Evolutionary conservation across 139 green algal genomes (phyloP).

Genomic region (Coelastrella sp.): DNA sequence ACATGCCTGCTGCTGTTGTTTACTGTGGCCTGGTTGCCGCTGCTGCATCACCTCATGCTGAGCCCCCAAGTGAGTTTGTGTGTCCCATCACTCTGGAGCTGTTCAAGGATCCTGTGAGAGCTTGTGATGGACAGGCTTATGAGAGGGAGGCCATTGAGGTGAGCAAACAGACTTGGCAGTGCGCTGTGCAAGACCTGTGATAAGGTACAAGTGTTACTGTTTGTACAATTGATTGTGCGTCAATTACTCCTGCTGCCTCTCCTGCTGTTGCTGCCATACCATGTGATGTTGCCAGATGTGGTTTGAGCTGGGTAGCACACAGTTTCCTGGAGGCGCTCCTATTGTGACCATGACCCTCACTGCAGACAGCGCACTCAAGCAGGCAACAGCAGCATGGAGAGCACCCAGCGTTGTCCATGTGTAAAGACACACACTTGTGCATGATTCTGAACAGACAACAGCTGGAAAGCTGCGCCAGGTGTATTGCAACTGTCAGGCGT

Average conservation of each 20-base stretch:
- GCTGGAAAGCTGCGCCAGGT: too few species aligned
- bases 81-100: constrained; percentile 37
- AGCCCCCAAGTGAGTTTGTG: background rate
- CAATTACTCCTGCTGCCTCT: too few species aligned
- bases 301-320: constrained; percentile 18
- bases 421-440: too few species aligned
- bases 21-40: background rate
- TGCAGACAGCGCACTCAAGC: background rate
- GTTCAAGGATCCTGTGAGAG: constrained; percentile 30
- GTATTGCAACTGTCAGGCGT: too few species aligned
- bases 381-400: constrained; percentile 5
- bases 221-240: too few species aligned
- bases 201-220: too few species aligned
- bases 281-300: constrained; percentile 5
- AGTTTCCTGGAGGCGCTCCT: background rate
- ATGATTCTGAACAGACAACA: too few species aligned
- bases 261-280: too few species aligned
- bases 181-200: too few species aligned
- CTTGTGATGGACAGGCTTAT: constrained; percentile 34
- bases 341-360: background rate
- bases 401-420: background rate
- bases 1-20: background rate
- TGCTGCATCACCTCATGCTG: background rate
- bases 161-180: background rate
- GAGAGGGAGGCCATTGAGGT: constrained; percentile 42